These are phyloP conservation scores for Russula sp. DNA, from an alignment of 768 basidiomycete species.

Conservation along the genomic window DNA sequence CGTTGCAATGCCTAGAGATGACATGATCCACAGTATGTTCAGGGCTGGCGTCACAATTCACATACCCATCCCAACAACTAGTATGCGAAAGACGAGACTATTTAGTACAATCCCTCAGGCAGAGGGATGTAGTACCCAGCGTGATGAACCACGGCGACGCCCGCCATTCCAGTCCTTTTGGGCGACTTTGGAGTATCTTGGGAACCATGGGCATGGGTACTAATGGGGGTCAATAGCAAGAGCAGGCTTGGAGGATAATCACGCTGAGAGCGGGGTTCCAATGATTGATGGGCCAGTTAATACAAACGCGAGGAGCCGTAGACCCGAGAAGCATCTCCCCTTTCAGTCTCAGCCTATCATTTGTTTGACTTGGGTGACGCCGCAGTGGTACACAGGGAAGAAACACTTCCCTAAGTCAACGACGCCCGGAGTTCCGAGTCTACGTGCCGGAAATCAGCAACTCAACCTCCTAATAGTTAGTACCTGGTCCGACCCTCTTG, in stretches of 20 bases:
- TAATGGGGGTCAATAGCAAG: not conserved
- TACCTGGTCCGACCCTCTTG: no score
- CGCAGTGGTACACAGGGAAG: not conserved
- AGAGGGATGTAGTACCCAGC: slow-evolving; percentile 24
- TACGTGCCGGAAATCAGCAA: no score
- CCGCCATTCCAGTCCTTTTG: slow-evolving; percentile 48
- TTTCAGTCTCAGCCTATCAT: not conserved
- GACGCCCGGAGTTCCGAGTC: not conserved
- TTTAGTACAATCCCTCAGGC: not conserved
- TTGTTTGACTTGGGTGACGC: not conserved
- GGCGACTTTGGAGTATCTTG: slow-evolving; percentile 4
- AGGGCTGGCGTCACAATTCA: not conserved
- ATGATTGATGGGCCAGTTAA: not conserved
- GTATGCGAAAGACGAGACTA: not conserved
- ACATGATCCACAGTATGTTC: slow-evolving; percentile 25
- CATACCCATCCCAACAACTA: slow-evolving; percentile 40
- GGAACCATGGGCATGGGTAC: not conserved
- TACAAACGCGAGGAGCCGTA: not conserved
- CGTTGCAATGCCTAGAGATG: slow-evolving; percentile 27
- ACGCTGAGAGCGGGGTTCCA: not conserved
- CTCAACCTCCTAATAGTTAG: no score
- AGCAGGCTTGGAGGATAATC: not conserved
- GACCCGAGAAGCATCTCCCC: not conserved
- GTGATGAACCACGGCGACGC: slow-evolving; percentile 53
- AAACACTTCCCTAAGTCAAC: not conserved